A percentile compares a stretch with the other conserved stretches of the same genome.
These are phyloP conservation scores for Penicillium thymicola DNA, from an alignment of 2,329 filamentous ascomycete genomes.

Conservation along the genomic window DNA sequence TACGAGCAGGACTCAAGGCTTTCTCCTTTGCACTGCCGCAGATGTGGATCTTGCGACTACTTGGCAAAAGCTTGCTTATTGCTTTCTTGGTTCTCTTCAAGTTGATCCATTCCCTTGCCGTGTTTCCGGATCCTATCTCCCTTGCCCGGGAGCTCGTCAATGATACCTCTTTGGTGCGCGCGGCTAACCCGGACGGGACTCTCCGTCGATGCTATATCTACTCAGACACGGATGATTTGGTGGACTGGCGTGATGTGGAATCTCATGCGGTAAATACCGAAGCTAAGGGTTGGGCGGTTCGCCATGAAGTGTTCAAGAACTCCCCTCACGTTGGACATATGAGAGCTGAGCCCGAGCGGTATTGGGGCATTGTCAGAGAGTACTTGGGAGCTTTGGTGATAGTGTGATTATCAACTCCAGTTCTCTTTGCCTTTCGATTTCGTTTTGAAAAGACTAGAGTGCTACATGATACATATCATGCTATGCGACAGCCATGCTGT, in stretches of 20 bases:
- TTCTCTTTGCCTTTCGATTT: background rate
- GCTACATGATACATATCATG: background rate
- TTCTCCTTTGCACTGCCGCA: slow-evolving; percentile 37
- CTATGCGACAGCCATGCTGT: background rate
- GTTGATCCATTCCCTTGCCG: slow-evolving; percentile 16
- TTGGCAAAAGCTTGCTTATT: slow-evolving; percentile 28
- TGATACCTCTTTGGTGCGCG: slow-evolving; percentile 24
- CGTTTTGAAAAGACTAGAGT: background rate
- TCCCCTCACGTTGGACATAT: slow-evolving; percentile 43
- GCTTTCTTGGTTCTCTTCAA: slow-evolving; percentile 21
- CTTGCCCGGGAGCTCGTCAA: slow-evolving; percentile 32
- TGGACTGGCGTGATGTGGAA: slow-evolving; percentile 37
- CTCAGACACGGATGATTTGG: slow-evolving; percentile 39
- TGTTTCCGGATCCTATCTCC: slow-evolving; percentile 26
- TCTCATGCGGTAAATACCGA: slow-evolving; percentile 35
- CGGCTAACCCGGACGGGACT: slow-evolving; percentile 6
- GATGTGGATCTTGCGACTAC: slow-evolving; percentile 28
- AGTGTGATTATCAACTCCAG: background rate
- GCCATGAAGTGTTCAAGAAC: slow-evolving; percentile 36
- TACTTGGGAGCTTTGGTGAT: slow-evolving; percentile 17
- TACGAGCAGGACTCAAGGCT: slow-evolving; percentile 28
- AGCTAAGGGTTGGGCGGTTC: slow-evolving; percentile 32
- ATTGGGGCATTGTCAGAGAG: slow-evolving; percentile 37
- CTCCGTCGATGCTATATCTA: slow-evolving; percentile 40
- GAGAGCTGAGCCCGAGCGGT: slow-evolving; percentile 36